Evolutionary conservation across 2,329 filamentous ascomycete species (phyloP), one percentile per base, ranked within the genome.

Genomic region (Aspergillus puulaauensis): DNA sequence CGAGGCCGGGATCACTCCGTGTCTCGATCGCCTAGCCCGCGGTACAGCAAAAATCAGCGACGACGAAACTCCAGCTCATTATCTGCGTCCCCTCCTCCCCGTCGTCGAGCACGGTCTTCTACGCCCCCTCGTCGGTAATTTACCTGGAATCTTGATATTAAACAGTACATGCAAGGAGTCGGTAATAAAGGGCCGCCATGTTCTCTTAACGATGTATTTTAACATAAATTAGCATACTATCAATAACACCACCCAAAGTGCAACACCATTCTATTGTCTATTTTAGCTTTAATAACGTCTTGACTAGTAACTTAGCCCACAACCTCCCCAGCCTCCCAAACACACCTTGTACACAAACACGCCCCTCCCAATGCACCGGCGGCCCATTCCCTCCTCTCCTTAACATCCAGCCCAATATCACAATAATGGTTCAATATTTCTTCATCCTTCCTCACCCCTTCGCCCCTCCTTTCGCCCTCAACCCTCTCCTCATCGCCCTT

Each of bases 391-490:
- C 95, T 85, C 57, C 95, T 84, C 70, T 95, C 85, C 64, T 87
- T 84, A 2, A 97, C 92, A 0, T 85, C 82, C 58, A 98, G 72
- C 19, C 85, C 81, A 53, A 96, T 82, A 76, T 98, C 95, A 72
- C 93, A 97, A 73, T 99, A 99, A 75, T 98, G 93, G 71, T 92
- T 96, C 61, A 96, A 74, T 45, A 98, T 86, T 78, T 99, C 93
- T 61, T 96, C 87, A 5, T 90, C 93, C 52, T 85, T 84, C 66
- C 81, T 85, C 65, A 98, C 86, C 0, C 64, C 67, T 66, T 60
- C 85, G 1, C 84, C 79, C 80, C 85, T 59, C 48, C 60, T 44
- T 35, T 54, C 55, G 46, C 46, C 62, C 61, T 43, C 44, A 17
- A 41, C 52, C 5, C 58, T 62, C 58, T 68, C 46, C 27, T 44